A percentile compares a stretch with the other conserved stretches of the same genome.
Evolutionary conservation across 2,329 filamentous ascomycete genomes (phyloP).

Genomic region (Aspergillus sp.): DNA sequence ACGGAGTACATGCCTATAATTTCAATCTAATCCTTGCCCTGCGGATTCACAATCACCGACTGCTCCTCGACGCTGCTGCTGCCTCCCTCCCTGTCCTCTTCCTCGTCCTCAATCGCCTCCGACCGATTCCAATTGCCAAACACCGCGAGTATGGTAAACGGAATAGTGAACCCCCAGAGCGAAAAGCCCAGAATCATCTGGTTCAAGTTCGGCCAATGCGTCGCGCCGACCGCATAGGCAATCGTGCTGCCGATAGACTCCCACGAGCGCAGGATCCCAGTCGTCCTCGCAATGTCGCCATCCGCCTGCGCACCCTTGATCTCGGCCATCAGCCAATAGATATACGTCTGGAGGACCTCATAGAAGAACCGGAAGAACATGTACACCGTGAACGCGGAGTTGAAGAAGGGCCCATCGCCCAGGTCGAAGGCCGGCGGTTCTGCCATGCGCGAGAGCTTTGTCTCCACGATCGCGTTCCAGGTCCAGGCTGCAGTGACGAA

Average conservation of each 20-base stretch:
- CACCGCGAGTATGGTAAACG: constrained; percentile 3
- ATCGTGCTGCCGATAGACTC: constrained; percentile 9
- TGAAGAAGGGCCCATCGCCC: constrained; percentile 5
- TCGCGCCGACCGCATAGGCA: constrained; percentile 10
- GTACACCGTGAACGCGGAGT: constrained; percentile 6
- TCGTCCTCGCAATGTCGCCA: constrained; percentile 8
- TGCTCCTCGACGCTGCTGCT: background rate
- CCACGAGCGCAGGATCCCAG: constrained; percentile 7
- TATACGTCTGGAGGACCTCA: constrained; percentile 8
- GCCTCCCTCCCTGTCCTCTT: background rate
- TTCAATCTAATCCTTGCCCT: background rate
- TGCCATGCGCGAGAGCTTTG: constrained; percentile 1
- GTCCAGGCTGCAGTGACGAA: constrained; percentile 7
- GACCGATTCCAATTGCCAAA: constrained; percentile 5
- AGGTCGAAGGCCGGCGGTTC: constrained; percentile 5
- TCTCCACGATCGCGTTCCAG: constrained; percentile 2
- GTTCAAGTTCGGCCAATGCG: constrained; percentile 8
- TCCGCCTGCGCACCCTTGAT: constrained; percentile 9
- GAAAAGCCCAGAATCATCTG: constrained; percentile 7
- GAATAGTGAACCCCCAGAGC: constrained; percentile 6
- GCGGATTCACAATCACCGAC: background rate
- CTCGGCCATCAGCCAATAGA: constrained; percentile 11
- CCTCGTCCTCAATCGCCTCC: background rate
- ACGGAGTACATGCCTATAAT: no score
- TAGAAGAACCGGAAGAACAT: constrained; percentile 12